Percentiles rank a stretch among this genome's conserved stretches.
These are phyloP conservation scores for Myxozyma kluyveri DNA, from an alignment of 805 yeast species.

Conservation along the genomic window DNA sequence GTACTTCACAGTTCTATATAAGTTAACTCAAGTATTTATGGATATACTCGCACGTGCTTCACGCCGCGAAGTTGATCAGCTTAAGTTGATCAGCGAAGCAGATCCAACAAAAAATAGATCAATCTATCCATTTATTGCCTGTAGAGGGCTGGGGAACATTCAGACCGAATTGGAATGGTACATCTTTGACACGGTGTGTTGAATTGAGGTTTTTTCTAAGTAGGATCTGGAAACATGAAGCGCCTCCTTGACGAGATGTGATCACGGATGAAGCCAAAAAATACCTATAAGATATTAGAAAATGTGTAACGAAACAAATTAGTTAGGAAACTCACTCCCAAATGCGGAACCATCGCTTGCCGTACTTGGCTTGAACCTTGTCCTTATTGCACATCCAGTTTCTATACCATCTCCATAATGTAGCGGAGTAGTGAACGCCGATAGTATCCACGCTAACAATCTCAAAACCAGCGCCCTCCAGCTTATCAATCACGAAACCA, in stretches of 20 bases:
- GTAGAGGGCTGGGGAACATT: constrained; percentile 41
- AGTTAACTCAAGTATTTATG: neutral
- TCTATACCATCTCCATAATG: constrained; percentile 91
- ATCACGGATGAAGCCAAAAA: constrained; percentile 80
- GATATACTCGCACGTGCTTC: neutral
- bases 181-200: constrained; percentile 76
- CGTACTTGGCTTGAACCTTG: constrained; percentile 72
- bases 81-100: neutral
- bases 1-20: neutral
- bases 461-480: constrained; percentile 86
- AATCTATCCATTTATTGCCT: constrained; percentile 26
- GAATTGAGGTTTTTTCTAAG: constrained; percentile 86
- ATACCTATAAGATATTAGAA: constrained; percentile 37
- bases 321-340: constrained; percentile 57
- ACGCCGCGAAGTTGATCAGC: too few species aligned
- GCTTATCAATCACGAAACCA: constrained; percentile 69
- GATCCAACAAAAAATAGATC: neutral
- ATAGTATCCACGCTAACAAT: constrained; percentile 78
- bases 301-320: neutral
- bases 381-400: constrained; percentile 88
- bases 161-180: constrained; percentile 75
- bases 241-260: constrained; percentile 88
- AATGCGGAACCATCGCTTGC: constrained; percentile 85
- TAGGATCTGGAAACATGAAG: constrained; percentile 86
- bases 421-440: constrained; percentile 89